Conservation (phyloP, 73 alveolate genomes). For the Durusdinium trenchii region DNA sequence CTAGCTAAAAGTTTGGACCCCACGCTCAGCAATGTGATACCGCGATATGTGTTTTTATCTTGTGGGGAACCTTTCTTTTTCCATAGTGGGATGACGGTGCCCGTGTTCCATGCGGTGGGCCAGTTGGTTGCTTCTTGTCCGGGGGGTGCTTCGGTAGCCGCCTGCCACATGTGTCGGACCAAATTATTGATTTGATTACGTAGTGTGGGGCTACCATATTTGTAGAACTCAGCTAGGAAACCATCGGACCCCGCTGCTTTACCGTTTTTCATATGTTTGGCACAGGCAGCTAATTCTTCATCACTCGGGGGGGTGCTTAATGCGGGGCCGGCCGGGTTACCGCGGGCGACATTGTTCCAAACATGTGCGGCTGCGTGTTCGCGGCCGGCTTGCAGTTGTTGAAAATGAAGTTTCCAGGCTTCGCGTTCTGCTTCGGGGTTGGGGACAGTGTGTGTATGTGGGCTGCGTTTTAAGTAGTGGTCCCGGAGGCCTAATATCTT, state of each 20-base stretch:
- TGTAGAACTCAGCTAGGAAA: conserved; percentile 24
- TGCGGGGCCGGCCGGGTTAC: not conserved
- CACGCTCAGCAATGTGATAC: conserved; percentile 19
- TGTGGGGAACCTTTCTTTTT: not conserved
- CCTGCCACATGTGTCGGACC: not conserved
- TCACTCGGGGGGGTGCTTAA: no score
- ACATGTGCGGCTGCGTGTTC: not conserved
- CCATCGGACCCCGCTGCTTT: conserved; percentile 62
- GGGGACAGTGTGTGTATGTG: not conserved
- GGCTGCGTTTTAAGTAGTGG: no score
- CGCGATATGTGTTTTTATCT: not conserved
- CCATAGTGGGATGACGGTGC: not conserved
- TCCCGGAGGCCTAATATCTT: not conserved
- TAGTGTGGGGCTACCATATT: not conserved
- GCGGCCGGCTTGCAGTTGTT: not conserved
- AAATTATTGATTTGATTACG: not conserved
- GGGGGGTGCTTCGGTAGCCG: not conserved
- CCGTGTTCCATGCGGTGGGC: not conserved
- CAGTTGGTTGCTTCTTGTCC: conserved; percentile 22
- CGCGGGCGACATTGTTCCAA: not conserved
- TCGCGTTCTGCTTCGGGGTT: conserved; percentile 27
- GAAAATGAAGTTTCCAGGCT: conserved; percentile 53
- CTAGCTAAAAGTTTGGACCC: conserved; percentile 20
- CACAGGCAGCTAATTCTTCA: not conserved
- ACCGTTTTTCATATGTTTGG: not conserved